Percentiles rank a stretch among this genome's conserved stretches.
Evolutionary conservation across 2,329 filamentous ascomycete species (phyloP).

Genomic region (Cladosporium sp.): DNA sequence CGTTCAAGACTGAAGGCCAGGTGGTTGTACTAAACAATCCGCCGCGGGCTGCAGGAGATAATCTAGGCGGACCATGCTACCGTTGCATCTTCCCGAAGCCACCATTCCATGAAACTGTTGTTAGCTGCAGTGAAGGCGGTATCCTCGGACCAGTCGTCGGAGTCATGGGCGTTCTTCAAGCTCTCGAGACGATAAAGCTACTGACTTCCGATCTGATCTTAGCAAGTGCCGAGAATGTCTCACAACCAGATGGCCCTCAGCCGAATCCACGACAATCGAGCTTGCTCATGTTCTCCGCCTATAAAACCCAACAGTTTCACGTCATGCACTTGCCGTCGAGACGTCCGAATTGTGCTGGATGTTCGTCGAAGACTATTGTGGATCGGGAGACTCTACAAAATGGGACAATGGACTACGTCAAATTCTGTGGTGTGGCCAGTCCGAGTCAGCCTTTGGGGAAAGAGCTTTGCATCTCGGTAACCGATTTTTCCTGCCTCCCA

Average conservation of each 20-base stretch:
- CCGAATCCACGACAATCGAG: constrained; percentile 29
- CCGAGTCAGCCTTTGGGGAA: not conserved
- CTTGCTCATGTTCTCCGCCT: constrained; percentile 54
- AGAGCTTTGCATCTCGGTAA: not conserved
- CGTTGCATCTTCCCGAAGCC: constrained; percentile 86
- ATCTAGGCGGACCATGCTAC: constrained; percentile 76
- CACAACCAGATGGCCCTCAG: constrained; percentile 45
- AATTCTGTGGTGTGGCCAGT: constrained; percentile 69
- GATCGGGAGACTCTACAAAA: constrained; percentile 58
- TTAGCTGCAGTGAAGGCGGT: constrained; percentile 92
- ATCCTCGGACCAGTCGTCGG: constrained; percentile 91
- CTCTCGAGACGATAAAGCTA: constrained; percentile 66
- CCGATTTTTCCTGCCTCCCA: constrained; percentile 7
- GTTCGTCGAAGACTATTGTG: constrained; percentile 60
- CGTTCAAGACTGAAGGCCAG: constrained; percentile 86
- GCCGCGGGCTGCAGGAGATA: constrained; percentile 55
- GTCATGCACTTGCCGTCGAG: constrained; percentile 70
- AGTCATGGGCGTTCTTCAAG: constrained; percentile 87
- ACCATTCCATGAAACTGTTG: constrained; percentile 73
- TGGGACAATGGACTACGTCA: constrained; percentile 72
- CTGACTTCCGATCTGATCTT: too few relatives aligned
- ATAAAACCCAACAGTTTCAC: constrained; percentile 59
- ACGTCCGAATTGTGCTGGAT: constrained; percentile 69
- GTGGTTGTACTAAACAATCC: constrained; percentile 84
- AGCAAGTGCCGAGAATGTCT: constrained; percentile 61